phyloP scores from a whole-genome alignment of 345 rosid genomes.

The Mercurialis annua region DNA sequence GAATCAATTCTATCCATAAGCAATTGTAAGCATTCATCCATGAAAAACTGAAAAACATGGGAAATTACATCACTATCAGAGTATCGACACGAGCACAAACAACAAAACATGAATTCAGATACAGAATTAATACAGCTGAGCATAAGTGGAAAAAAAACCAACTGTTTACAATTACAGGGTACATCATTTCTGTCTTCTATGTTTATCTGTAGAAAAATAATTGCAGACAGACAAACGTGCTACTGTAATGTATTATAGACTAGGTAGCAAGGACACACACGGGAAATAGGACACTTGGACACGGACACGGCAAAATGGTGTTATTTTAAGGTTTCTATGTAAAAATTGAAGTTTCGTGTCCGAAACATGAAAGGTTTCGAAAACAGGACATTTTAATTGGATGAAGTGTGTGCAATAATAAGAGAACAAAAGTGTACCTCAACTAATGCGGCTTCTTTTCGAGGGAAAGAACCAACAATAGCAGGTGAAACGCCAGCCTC shows the following conservation, averaged over 20 bases:
- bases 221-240: neutral
- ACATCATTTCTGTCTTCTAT: neutral
- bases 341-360: too few relatives aligned
- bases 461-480: constrained; percentile 74
- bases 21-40: constrained; percentile 82
- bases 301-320: too few relatives aligned
- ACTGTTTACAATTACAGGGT: neutral
- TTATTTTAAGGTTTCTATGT: too few relatives aligned
- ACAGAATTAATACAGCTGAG: neutral
- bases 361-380: too few relatives aligned
- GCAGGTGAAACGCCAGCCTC: constrained; percentile 89
- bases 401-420: neutral
- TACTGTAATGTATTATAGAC: too few relatives aligned
- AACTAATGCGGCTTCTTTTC: constrained; percentile 83
- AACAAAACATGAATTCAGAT: neutral
- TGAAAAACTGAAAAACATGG: constrained; percentile 58
- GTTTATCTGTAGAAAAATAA: neutral
- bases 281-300: too few relatives aligned
- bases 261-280: too few relatives aligned
- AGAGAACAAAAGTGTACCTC: constrained; percentile 46
- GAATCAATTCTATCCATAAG: constrained; percentile 68
- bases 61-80: constrained; percentile 10
- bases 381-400: too few relatives aligned
- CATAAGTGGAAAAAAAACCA: neutral
- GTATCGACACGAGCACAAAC: neutral